phyloP scores from a whole-genome alignment of 139 green algal genomes.

The Chlorella ohadii region DNA sequence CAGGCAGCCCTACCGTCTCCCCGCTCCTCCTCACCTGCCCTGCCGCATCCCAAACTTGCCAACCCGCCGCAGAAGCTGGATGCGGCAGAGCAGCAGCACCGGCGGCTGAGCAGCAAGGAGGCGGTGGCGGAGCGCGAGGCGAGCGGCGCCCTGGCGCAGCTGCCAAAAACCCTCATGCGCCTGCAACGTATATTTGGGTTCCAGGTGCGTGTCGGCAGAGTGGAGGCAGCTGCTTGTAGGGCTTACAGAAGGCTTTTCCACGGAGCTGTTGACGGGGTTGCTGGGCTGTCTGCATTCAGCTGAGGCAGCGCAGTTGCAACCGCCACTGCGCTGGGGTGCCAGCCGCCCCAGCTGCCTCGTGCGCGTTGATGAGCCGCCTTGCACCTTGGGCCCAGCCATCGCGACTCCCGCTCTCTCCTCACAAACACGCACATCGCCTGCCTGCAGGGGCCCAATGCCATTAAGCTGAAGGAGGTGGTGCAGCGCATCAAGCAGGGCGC shows the following conservation, averaged over 20 bases:
- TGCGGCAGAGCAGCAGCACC: not conserved
- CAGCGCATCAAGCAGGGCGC: conserved; percentile 21
- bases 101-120: conserved; percentile 28
- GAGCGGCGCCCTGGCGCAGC: conserved; percentile 20
- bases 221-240: too few species aligned
- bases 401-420: too few species aligned
- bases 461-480: conserved; percentile 37
- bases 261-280: too few species aligned
- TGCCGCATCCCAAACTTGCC: not conserved
- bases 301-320: not conserved
- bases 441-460: conserved; percentile 21
- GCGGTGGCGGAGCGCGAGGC: conserved; percentile 12
- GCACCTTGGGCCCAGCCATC: too few species aligned
- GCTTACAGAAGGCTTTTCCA: too few species aligned
- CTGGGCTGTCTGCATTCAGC: too few species aligned
- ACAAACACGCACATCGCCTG: too few species aligned
- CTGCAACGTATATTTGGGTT: conserved; percentile 46
- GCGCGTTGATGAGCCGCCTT: too few species aligned
- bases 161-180: conserved; percentile 35
- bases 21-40: too few species aligned
- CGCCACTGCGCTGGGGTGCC: too few species aligned
- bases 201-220: not conserved
- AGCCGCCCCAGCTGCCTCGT: too few species aligned
- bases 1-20: too few species aligned
- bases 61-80: conserved; percentile 20